A percentile compares a stretch with the other conserved stretches of the same genome.
Evolutionary conservation across 78 protist genomes (phyloP).

Genomic region (Mastigamoeba balamuthi): DNA sequence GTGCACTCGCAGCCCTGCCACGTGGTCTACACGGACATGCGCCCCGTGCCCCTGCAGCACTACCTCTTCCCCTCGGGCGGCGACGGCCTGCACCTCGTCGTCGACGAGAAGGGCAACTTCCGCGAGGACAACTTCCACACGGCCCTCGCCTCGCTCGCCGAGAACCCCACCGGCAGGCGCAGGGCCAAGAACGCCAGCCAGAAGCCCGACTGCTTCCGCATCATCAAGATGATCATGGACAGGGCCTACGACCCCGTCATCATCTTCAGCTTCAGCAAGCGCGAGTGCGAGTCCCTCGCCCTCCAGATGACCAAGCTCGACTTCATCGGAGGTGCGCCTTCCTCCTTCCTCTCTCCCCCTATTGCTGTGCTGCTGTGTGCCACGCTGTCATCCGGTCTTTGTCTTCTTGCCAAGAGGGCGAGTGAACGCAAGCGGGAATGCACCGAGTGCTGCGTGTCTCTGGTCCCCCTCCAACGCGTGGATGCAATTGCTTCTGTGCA

Average conservation of each 20-base stretch:
- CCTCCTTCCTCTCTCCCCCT: background rate
- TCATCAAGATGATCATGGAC: constrained; percentile 76
- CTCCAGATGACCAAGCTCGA: constrained; percentile 42
- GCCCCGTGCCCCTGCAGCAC: constrained; percentile 93
- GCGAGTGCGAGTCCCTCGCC: constrained; percentile 55
- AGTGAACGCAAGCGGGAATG: no score
- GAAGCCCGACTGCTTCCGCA: constrained; percentile 48
- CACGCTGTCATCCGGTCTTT: no score
- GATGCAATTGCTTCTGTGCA: no score
- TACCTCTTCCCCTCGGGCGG: constrained; percentile 66
- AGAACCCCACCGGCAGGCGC: no score
- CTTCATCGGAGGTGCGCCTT: constrained; percentile 26
- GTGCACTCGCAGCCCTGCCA: constrained; percentile 44
- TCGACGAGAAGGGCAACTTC: constrained; percentile 64
- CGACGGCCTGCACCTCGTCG: constrained; percentile 71
- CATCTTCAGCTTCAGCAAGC: constrained; percentile 70
- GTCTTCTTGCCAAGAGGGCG: no score
- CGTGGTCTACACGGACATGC: constrained; percentile 62
- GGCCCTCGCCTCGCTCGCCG: constrained; percentile 27
- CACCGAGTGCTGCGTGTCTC: no score
- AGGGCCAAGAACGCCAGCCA: background rate
- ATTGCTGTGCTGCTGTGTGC: background rate
- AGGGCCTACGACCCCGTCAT: constrained; percentile 68
- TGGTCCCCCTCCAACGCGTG: no score
- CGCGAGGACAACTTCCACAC: constrained; percentile 55